These are phyloP conservation scores for Pichia sp. DNA, from an alignment of 1,139 yeast species.

Conservation along the genomic window DNA sequence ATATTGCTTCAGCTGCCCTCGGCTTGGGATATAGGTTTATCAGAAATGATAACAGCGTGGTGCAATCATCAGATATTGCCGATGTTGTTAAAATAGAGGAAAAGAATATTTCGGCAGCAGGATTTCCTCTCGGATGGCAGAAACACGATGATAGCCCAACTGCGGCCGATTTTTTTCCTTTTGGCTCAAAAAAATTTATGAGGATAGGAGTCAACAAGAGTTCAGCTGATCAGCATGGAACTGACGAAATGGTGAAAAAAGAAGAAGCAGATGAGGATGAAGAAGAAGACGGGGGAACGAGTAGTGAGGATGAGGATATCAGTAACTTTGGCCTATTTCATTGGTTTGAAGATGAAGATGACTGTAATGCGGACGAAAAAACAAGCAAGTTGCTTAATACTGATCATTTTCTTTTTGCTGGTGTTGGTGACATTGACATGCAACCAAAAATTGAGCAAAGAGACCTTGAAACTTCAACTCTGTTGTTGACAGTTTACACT, in stretches of 20 bases:
- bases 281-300: not conserved
- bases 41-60: conserved; percentile 6
- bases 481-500: not conserved
- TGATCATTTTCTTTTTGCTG: conserved; percentile 26
- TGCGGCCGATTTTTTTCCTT: conserved; percentile 25
- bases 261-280: conserved; percentile 18
- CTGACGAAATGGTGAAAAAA: not conserved
- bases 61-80: not conserved
- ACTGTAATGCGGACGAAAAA: conserved; percentile 6
- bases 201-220: conserved; percentile 27
- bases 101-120: conserved; percentile 24
- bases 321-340: conserved; percentile 12
- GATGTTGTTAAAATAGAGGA: conserved; percentile 21
- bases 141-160: conserved; percentile 17
- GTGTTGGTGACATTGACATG: conserved; percentile 21
- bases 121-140: conserved; percentile 26
- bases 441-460: not conserved
- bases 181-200: conserved; percentile 30
- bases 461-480: not conserved
- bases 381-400: conserved; percentile 21
- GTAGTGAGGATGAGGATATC: not conserved
- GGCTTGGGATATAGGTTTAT: conserved; percentile 18
- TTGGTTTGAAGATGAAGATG: conserved; percentile 15
- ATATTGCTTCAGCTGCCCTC: conserved; percentile 3
- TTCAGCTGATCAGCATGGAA: not conserved